A percentile compares a stretch with the other conserved stretches of the same genome.
Evolutionary conservation across 345 rosid genomes (phyloP).

Genomic region (Pistacia integerrima): DNA sequence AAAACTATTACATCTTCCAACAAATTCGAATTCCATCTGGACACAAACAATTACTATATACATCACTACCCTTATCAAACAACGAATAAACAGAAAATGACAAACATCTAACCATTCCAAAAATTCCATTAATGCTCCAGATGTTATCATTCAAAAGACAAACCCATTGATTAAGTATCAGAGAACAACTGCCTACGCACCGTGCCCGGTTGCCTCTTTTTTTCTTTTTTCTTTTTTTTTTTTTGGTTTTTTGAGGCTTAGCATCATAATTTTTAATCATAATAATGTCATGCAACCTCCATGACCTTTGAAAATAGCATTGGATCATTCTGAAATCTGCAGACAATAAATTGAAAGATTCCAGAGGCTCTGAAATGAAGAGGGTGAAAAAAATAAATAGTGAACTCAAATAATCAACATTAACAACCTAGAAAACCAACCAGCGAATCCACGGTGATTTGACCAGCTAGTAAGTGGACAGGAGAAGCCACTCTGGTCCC

Average conservation of each 20-base stretch:
- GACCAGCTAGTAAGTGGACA: constrained; percentile 17
- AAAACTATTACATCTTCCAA: constrained; percentile 1
- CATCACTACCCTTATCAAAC: neutral
- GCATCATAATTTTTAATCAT: constrained; percentile 18
- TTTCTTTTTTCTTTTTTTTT: neutral
- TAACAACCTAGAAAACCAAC: constrained; percentile 24
- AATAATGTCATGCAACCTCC: constrained; percentile 21
- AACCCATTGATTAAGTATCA: neutral
- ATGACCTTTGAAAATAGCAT: constrained; percentile 12
- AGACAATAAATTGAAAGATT: constrained; percentile 20
- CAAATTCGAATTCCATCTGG: constrained; percentile 1
- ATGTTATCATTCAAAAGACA: neutral
- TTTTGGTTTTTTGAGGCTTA: neutral
- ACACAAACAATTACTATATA: neutral
- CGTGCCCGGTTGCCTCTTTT: neutral
- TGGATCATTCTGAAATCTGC: constrained; percentile 34
- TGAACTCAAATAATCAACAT: constrained; percentile 11
- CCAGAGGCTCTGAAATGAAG: constrained; percentile 19
- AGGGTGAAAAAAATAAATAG: constrained; percentile 19
- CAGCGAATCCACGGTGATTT: constrained; percentile 20
- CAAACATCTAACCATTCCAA: constrained; percentile 24
- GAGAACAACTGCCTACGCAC: neutral
- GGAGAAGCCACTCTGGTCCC: constrained; percentile 18
- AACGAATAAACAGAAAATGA: neutral
- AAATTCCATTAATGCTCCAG: constrained; percentile 8